Conservation (phyloP, 176 grass and related monocot species). For the Olyra latifolia region DNA sequence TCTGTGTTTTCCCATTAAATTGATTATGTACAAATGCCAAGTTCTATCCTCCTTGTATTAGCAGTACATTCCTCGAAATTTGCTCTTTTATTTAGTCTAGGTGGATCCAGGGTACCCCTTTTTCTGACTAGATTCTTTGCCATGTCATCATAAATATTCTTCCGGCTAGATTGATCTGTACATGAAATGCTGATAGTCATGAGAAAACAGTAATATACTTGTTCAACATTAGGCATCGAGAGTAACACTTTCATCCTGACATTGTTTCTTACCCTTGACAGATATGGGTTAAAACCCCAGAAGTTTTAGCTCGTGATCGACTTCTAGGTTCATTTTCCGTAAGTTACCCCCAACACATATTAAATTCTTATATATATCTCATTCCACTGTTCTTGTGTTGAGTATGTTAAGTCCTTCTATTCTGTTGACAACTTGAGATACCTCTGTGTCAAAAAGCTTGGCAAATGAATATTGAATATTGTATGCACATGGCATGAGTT, state of each 20-base stretch:
- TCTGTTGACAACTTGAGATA: neutral
- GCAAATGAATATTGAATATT: neutral
- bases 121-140: neutral
- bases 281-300: conserved; percentile 98
- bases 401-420: neutral
- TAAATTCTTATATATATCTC: neutral
- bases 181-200: neutral
- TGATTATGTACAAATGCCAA: neutral
- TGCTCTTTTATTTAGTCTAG: neutral
- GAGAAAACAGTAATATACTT: neutral
- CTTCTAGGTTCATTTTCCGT: conserved; percentile 96
- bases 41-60: neutral
- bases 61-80: neutral
- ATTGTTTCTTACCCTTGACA: conserved; percentile 30
- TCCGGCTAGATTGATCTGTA: neutral
- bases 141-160: neutral
- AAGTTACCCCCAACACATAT: conserved; percentile 27
- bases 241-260: neutral
- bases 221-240: neutral
- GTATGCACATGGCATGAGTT: conserved; percentile 41
- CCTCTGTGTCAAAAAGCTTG: neutral
- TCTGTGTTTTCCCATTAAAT: neutral
- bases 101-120: neutral
- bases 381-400: neutral
- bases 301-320: conserved; percentile 91